Evolutionary conservation across 305 asterid genomes (phyloP).

Genomic region (Petunia hybrid): DNA sequence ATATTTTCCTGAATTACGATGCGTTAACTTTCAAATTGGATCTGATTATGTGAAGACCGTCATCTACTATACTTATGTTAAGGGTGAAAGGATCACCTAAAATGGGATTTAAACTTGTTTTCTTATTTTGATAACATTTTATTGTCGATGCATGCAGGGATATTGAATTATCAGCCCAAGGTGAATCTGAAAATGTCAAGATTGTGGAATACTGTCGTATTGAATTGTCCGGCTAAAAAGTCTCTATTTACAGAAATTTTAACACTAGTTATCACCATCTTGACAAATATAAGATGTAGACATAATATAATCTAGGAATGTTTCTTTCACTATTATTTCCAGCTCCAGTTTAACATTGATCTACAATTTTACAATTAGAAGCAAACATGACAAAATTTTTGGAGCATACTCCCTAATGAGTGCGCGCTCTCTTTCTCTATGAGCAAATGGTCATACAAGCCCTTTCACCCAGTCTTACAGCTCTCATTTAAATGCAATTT

Average conservation of each 20-base stretch:
- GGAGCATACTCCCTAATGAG: conserved; percentile 22
- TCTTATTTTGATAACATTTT: no score
- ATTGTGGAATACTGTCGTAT: no score
- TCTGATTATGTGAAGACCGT: no score
- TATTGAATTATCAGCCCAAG: background rate
- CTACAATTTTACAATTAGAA: conserved; percentile 17
- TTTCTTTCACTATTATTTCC: background rate
- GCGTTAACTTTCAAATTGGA: no score
- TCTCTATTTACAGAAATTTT: no score
- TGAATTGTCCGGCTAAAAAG: no score
- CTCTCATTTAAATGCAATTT: background rate
- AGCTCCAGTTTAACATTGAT: background rate
- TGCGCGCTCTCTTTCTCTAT: background rate
- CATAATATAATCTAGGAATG: background rate
- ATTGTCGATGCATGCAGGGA: background rate
- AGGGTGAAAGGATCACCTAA: no score
- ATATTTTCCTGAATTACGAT: no score
- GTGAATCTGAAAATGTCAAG: background rate
- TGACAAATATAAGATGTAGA: conserved; percentile 3
- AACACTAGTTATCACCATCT: background rate
- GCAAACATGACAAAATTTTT: conserved; percentile 26
- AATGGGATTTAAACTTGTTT: no score
- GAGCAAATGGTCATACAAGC: background rate
- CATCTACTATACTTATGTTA: no score
- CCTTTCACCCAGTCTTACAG: background rate